Percentiles rank a stretch among this genome's conserved stretches.
These are phyloP conservation scores for Paspalum notatum DNA, from an alignment of 176 grass and related monocot species.

Conservation along the genomic window DNA sequence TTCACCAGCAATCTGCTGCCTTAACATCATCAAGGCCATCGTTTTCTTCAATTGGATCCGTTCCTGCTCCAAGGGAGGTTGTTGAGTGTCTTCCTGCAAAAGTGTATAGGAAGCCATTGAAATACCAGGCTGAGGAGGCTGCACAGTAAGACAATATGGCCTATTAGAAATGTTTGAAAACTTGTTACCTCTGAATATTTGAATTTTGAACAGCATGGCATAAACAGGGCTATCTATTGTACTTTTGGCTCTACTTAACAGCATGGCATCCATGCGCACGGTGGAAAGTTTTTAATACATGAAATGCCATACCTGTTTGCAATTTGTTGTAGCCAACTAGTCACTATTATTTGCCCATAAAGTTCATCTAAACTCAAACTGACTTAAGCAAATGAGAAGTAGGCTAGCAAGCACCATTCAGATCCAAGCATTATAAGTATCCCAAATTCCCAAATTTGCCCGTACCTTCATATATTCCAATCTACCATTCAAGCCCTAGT, in stretches of 20 bases:
- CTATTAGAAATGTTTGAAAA: neutral
- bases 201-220: neutral
- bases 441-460: neutral
- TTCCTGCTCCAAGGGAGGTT: slow-evolving; percentile 87
- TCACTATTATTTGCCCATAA: slow-evolving; percentile 23
- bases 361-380: neutral
- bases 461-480: neutral
- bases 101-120: slow-evolving; percentile 68
- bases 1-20: slow-evolving; percentile 90
- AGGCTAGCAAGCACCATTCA: neutral
- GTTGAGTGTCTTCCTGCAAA: slow-evolving; percentile 90
- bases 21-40: slow-evolving; percentile 84
- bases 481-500: neutral
- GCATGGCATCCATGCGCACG: neutral
- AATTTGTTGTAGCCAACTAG: neutral
- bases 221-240: neutral
- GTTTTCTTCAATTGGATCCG: slow-evolving; percentile 87
- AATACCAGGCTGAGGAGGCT: slow-evolving; percentile 64
- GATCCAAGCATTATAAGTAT: neutral
- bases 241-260: neutral
- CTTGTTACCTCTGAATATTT: slow-evolving; percentile 4
- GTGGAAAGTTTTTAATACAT: slow-evolving; percentile 3
- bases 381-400: neutral
- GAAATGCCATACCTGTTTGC: neutral
- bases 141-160: slow-evolving; percentile 65